phyloP scores from a whole-genome alignment of 768 basidiomycete genomes.

The Russula sp. region DNA sequence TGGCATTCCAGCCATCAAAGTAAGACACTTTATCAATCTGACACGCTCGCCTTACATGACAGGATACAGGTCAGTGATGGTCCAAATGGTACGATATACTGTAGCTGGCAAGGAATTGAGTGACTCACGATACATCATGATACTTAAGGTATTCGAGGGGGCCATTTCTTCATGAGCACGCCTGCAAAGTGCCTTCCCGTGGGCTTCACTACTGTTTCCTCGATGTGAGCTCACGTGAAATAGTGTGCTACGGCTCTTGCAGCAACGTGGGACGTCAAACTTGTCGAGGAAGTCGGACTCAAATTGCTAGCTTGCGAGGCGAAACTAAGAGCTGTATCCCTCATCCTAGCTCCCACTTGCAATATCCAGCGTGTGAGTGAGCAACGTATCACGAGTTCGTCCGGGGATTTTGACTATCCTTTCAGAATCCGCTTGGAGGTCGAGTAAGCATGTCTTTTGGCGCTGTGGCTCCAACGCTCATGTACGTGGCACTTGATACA shows the following conservation, averaged over 20 bases:
- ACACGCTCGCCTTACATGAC: neutral
- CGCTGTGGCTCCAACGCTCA: constrained; percentile 18
- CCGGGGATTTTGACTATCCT: neutral
- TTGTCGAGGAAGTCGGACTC: constrained; percentile 55
- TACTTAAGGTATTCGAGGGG: constrained; percentile 48
- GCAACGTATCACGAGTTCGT: neutral
- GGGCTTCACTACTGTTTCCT: constrained; percentile 22
- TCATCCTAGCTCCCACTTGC: constrained; percentile 74
- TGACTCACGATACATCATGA: neutral
- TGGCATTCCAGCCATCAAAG: constrained; percentile 68
- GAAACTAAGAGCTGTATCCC: constrained; percentile 60
- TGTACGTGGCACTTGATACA: constrained; percentile 24
- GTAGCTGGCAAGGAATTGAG: neutral
- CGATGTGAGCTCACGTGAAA: neutral
- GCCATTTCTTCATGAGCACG: constrained; percentile 76
- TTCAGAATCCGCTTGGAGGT: constrained; percentile 64
- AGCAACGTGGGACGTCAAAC: constrained; percentile 56
- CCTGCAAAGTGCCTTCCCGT: constrained; percentile 75
- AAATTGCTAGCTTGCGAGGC: constrained; percentile 67
- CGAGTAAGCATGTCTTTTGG: constrained; percentile 37
- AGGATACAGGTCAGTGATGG: constrained; percentile 62
- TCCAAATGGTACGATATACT: constrained; percentile 53
- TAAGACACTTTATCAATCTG: constrained; percentile 23
- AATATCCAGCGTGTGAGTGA: constrained; percentile 72
- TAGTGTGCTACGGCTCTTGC: constrained; percentile 65